These are phyloP conservation scores for Sambucus nigra DNA, from an alignment of 129 eudicot genomes.

Conservation along the genomic window DNA sequence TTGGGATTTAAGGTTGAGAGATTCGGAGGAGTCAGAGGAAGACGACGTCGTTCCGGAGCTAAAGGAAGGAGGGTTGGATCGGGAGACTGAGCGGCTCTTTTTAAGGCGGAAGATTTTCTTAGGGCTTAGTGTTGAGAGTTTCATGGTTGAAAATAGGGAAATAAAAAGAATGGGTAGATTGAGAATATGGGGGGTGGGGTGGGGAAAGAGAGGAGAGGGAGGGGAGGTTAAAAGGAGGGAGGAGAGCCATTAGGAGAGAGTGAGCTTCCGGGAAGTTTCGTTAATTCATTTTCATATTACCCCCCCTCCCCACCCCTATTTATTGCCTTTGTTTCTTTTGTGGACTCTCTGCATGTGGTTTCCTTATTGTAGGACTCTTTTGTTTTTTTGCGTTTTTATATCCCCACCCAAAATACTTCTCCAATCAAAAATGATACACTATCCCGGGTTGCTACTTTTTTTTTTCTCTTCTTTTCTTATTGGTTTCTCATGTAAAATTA, in stretches of 20 bases:
- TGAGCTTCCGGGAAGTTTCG: constrained; percentile 78
- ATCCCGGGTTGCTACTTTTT: too few species aligned
- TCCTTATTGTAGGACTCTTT: too few species aligned
- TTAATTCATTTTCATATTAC: too few species aligned
- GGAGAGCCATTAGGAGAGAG: constrained; percentile 25
- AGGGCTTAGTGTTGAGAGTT: constrained; percentile 27
- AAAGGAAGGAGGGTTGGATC: constrained; percentile 49
- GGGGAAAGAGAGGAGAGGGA: neutral
- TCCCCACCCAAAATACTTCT: too few species aligned
- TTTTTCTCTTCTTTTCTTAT: too few species aligned
- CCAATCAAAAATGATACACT: too few species aligned
- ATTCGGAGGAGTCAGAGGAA: constrained; percentile 31
- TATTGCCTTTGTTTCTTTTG: too few species aligned
- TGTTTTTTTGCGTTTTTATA: too few species aligned
- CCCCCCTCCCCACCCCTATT: too few species aligned
- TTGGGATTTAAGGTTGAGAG: constrained; percentile 17
- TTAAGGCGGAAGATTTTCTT: constrained; percentile 32
- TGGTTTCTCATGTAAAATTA: too few species aligned
- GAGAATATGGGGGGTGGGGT: neutral
- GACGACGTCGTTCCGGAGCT: constrained; percentile 35
- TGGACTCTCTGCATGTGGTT: too few species aligned
- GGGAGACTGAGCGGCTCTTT: constrained; percentile 34
- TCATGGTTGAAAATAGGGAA: constrained; percentile 22
- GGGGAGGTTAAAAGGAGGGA: constrained; percentile 42
- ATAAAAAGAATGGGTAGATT: neutral